Evolutionary conservation across 768 basidiomycete species (phyloP), one percentile per base, ranked within the genome.

Genomic region (Rhizopogon vinicolor): DNA sequence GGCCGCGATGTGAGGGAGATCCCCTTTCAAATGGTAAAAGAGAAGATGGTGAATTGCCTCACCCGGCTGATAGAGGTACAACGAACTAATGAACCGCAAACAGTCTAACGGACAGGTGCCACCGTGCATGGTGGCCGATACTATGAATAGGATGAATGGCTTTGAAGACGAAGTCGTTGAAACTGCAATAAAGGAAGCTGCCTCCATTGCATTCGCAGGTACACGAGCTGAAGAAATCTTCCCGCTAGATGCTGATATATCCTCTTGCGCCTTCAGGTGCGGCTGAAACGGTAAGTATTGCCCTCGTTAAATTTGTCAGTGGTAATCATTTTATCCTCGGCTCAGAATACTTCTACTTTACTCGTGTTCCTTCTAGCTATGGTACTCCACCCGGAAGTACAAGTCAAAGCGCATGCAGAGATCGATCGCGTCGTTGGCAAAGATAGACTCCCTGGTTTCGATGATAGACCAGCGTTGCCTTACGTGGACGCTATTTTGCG

Each of bases 11-110:
- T 70, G 18, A 59, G 61, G 8, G 66, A 73, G 37, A 53, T 57
- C n/a, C 70, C 71, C 7, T 74, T 72, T 46, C 49, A 68, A 8
- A 51, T 42, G 33, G 61, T 66, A 18, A 69, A 72, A 52, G 44
- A 59, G 54, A 25, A 50, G 7, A 65, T 70, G 12, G 73, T 73
- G 28, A 45, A 61, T 41, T 19, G 31, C 28, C 7, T 46, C 19
- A 35, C 39, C 29, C 28, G 14, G 18, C 16, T 41, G 14, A 22
- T 14, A 37, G 35, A 13, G 35, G 25, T 25, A 37, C 35, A 37
- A 13, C 35, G 4, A 12, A 13, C 35, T 13, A 10, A 37, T 13
- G 2, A 10, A 37, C 13, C 35, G 12, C 35, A 37, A 37, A 37
- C 12, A 37, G 35, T 37, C 35, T 37, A 37, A 37, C 5, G 35